These are phyloP conservation scores for Cordyceps fumosorosea DNA, from an alignment of 2,329 filamentous ascomycete species.

Conservation along the genomic window DNA sequence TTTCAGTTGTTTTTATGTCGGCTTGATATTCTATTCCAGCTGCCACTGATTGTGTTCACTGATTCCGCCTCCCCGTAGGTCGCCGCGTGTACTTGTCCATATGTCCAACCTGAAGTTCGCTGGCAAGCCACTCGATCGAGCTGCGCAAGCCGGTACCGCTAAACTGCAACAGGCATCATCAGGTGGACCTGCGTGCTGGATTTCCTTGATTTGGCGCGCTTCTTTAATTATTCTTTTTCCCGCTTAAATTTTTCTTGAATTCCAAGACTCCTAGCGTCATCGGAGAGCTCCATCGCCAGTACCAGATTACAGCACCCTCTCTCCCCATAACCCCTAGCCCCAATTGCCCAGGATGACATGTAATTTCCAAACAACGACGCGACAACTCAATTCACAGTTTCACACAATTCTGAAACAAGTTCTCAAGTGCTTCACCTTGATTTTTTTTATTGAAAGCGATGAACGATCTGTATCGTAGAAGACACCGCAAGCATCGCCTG, in stretches of 20 bases:
- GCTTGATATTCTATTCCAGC: neutral
- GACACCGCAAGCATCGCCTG: neutral
- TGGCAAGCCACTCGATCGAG: constrained; percentile 8
- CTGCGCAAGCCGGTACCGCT: neutral
- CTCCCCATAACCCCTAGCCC: no score
- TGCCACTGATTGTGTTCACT: neutral
- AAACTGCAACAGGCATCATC: neutral
- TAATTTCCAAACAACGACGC: no score
- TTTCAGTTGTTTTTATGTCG: neutral
- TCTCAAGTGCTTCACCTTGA: neutral
- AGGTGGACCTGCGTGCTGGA: neutral
- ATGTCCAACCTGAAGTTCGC: neutral
- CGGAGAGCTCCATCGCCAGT: no score
- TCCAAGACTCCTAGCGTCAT: no score
- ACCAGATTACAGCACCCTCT: no score
- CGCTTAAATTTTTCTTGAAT: neutral
- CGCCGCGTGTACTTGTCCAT: no score
- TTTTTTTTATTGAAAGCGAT: neutral
- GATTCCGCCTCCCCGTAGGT: no score
- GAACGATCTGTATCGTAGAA: neutral
- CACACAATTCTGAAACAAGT: no score
- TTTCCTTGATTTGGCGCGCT: neutral
- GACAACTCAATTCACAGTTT: no score
- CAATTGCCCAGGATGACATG: no score
- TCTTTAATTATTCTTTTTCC: no score